Conservation (phyloP, 345 rosid genomes). For the Gossypium bickii region DNA sequence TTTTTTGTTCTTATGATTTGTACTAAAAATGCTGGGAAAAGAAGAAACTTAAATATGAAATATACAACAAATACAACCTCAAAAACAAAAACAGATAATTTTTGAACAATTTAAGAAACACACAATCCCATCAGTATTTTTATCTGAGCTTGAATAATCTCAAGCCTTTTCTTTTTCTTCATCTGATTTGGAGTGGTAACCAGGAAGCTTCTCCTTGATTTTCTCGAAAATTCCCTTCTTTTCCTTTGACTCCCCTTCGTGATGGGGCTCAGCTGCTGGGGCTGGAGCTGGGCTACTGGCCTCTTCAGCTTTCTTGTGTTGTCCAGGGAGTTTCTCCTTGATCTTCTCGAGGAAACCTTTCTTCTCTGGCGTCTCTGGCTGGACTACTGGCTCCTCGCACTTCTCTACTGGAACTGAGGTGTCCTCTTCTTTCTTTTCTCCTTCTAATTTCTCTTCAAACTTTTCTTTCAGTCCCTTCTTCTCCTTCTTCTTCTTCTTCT, state of each 20-base stretch:
- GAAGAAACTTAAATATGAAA: not conserved
- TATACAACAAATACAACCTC: not conserved
- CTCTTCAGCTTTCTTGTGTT: slow-evolving; percentile 31
- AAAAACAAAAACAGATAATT: not conserved
- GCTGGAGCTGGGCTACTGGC: slow-evolving; percentile 18
- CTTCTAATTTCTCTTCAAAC: slow-evolving; percentile 17
- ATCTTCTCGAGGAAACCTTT: slow-evolving; percentile 56
- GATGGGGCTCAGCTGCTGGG: slow-evolving; percentile 13
- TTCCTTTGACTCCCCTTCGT: slow-evolving; percentile 39
- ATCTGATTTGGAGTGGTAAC: slow-evolving; percentile 29
- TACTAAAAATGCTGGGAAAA: not conserved
- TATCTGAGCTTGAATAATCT: not conserved
- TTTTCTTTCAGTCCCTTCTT: slow-evolving; percentile 48
- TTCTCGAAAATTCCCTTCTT: slow-evolving; percentile 58
- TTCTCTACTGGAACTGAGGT: slow-evolving; percentile 28
- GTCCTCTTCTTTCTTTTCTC: slow-evolving; percentile 30
- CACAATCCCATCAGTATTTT: not conserved
- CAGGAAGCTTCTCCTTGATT: slow-evolving; percentile 68
- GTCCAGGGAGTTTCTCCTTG: slow-evolving; percentile 63
- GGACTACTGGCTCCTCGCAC: slow-evolving; percentile 9
- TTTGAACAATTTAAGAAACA: slow-evolving; percentile 6
- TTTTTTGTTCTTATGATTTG: not conserved
- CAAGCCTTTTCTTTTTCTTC: slow-evolving; percentile 18
- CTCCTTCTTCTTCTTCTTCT: slow-evolving; percentile 50
- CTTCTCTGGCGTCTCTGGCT: slow-evolving; percentile 38